Percentiles rank a stretch among this genome's conserved stretches.
Conservation (phyloP, 176 grass and related monocot species). For the Hordeum vulgare region MorexV3_pseudomolecules_assembly NC_058520.1:2702550-2703049, state of each 20-base stretch:
- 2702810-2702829: neutral
- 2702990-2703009: slow-evolving; percentile 8
- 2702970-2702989: neutral
- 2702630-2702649: too few species aligned
- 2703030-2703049: neutral
- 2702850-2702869: neutral
- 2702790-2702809: neutral
- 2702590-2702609: too few species aligned
- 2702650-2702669: too few species aligned
- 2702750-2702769: slow-evolving; percentile 20
- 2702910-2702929: neutral
- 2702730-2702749: neutral
- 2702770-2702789: neutral
- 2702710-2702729: neutral
- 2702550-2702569: slow-evolving; percentile 1
- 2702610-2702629: too few species aligned
- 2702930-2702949: neutral
- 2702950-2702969: neutral
- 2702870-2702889: neutral
- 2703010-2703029: neutral
- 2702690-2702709: too few species aligned
- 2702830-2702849: slow-evolving; percentile 16
- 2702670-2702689: too few species aligned
- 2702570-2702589: neutral
- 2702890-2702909: neutral